Evolutionary conservation across 257 asterid genomes (phyloP).

Genomic region (Nicotiana sylvestris): DNA sequence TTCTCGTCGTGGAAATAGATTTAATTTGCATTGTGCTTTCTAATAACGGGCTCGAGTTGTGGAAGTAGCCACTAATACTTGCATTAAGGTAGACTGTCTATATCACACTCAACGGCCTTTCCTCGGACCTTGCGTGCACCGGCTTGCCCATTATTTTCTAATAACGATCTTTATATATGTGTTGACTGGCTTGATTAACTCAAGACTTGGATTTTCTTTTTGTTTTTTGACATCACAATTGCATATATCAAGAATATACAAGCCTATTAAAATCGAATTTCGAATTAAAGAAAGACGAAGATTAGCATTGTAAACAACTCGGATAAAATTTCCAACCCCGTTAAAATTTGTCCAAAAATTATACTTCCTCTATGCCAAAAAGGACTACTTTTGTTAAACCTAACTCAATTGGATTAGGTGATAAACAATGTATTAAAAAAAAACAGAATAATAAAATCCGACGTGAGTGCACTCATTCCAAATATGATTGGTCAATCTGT

Average conservation of each 20-base stretch:
- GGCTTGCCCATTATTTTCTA: too few relatives aligned
- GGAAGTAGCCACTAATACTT: too few relatives aligned
- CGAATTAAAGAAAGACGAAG: neutral
- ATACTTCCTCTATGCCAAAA: neutral
- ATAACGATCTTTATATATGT: too few relatives aligned
- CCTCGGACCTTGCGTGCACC: too few relatives aligned
- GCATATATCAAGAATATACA: neutral
- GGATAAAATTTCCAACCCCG: neutral
- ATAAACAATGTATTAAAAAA: neutral
- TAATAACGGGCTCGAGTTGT: too few relatives aligned
- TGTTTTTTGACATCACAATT: neutral
- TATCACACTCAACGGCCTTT: too few relatives aligned
- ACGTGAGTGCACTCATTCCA: slow-evolving; percentile 9
- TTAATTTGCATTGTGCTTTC: too few relatives aligned
- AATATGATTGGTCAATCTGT: neutral
- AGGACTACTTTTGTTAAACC: neutral
- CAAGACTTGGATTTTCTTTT: neutral
- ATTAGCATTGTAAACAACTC: neutral
- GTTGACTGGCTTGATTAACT: neutral
- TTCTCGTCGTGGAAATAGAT: too few relatives aligned
- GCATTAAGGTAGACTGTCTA: too few relatives aligned
- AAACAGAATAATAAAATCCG: neutral
- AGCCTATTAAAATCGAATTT: neutral
- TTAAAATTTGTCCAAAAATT: neutral
- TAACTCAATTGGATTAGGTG: neutral